phyloP scores from a whole-genome alignment of 2,329 filamentous ascomycete species.

The Fusarium proliferatum region DNA sequence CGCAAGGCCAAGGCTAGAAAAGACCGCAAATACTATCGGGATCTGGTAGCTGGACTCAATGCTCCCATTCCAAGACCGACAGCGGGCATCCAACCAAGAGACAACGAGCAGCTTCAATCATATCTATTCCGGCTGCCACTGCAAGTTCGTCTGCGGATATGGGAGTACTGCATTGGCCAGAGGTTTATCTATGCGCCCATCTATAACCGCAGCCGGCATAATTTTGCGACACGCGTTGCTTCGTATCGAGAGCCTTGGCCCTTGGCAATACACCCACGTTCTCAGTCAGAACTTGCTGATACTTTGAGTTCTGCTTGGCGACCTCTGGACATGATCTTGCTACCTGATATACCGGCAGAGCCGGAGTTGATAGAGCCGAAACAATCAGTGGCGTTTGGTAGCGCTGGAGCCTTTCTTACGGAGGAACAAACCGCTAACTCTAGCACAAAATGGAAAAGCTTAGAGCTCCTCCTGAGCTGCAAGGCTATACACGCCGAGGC shows the following conservation, averaged over 20 bases:
- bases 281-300: not conserved
- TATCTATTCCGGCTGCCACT: not conserved
- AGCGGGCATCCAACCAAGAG: not conserved
- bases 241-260: not conserved
- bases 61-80: not conserved
- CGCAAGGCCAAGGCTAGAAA: not conserved
- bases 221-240: not conserved
- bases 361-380: not conserved
- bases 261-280: fast-evolving
- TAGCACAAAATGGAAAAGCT: not conserved
- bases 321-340: not conserved
- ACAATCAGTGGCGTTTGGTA: not conserved
- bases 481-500: not conserved
- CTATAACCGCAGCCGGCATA: not conserved
- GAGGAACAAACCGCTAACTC: fast-evolving
- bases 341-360: not conserved
- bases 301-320: not conserved
- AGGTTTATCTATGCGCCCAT: not conserved
- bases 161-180: not conserved
- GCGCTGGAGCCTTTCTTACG: not conserved
- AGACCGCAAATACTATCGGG: not conserved
- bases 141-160: not conserved
- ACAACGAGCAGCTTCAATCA: not conserved
- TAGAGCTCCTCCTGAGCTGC: not conserved
- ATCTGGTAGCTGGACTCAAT: not conserved